phyloP scores from a whole-genome alignment of 106 monocot genomes.

The Iris macrosiphon region DNA sequence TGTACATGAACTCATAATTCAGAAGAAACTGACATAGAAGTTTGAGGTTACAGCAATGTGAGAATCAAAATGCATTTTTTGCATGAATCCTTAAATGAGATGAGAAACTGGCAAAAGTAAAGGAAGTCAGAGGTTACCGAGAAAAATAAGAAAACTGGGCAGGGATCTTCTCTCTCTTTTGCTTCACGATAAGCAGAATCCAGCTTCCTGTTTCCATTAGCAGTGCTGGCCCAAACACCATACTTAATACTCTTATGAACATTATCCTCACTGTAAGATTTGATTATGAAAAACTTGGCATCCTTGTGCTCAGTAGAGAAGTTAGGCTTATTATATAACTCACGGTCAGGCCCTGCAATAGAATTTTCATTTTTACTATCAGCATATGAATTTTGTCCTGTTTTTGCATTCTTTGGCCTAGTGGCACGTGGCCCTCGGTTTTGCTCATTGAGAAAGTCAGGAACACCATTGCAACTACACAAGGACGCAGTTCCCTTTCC shows the following conservation, averaged over 20 bases:
- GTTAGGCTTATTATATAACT: slow-evolving; percentile 50
- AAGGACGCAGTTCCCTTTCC: slow-evolving; percentile 36
- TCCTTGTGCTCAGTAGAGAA: slow-evolving; percentile 68
- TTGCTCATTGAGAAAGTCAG: slow-evolving; percentile 63
- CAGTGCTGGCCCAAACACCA: slow-evolving; percentile 94
- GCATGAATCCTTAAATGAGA: neutral
- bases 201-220: slow-evolving; percentile 83
- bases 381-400: slow-evolving; percentile 14
- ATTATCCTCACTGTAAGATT: slow-evolving; percentile 96
- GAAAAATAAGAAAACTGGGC: slow-evolving; percentile 83
- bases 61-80: neutral
- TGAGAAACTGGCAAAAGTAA: neutral
- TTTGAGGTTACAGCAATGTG: neutral
- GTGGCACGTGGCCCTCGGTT: slow-evolving; percentile 56
- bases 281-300: slow-evolving; percentile 88
- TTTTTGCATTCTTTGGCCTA: slow-evolving; percentile 31
- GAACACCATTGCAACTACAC: slow-evolving; percentile 29
- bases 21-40: neutral
- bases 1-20: neutral
- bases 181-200: slow-evolving; percentile 74
- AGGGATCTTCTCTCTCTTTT: slow-evolving; percentile 41
- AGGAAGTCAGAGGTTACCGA: slow-evolving; percentile 46
- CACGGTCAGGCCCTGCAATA: slow-evolving; percentile 8
- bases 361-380: slow-evolving; percentile 18
- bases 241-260: slow-evolving; percentile 96